A percentile compares a stretch with the other conserved stretches of the same genome.
These are phyloP conservation scores for Rhodotorula sp. DNA, from an alignment of 1,284 basidiomycete species.

Conservation along the genomic window DNA sequence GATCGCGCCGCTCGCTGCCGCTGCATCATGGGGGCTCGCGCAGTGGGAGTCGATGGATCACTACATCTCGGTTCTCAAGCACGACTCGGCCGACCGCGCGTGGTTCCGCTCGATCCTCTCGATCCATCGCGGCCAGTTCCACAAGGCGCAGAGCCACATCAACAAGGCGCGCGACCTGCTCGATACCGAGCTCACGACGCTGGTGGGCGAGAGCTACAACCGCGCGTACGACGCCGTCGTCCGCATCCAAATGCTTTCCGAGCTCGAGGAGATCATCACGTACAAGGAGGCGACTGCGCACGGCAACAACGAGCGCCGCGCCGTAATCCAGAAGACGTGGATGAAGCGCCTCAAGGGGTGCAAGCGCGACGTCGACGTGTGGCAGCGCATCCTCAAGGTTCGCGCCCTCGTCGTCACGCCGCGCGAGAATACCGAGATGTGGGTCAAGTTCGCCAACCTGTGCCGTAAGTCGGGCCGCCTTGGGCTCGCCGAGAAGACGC, in stretches of 20 bases:
- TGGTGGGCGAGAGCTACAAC: slow-evolving; percentile 94
- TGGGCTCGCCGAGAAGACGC: slow-evolving; percentile 92
- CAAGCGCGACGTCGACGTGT: slow-evolving; percentile 97
- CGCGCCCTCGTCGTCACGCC: slow-evolving; percentile 91
- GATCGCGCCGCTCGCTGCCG: slow-evolving; percentile 95
- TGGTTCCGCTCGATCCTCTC: slow-evolving; percentile 96
- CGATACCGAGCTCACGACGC: slow-evolving; percentile 86
- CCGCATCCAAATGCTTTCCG: slow-evolving; percentile 96
- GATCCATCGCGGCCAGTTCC: slow-evolving; percentile 94
- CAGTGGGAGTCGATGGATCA: slow-evolving; percentile 99
- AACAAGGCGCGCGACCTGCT: slow-evolving; percentile 91
- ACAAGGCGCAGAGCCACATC: slow-evolving; percentile 86
- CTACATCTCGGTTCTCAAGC: slow-evolving; percentile 91
- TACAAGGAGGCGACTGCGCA: slow-evolving; percentile 79
- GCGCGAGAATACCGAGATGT: slow-evolving; percentile 93
- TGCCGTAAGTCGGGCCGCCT: slow-evolving; percentile 83
- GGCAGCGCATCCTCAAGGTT: slow-evolving; percentile 97
- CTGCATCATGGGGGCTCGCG: slow-evolving; percentile 93
- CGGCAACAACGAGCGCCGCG: slow-evolving; percentile 86
- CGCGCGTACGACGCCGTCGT: slow-evolving; percentile 96
- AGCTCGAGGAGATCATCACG: slow-evolving; percentile 94
- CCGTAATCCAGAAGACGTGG: slow-evolving; percentile 85
- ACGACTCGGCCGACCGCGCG: slow-evolving; percentile 88
- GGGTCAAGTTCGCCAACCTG: slow-evolving; percentile 91
- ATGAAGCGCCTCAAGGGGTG: slow-evolving; percentile 93